These are phyloP conservation scores for Ogataea henricii DNA, from an alignment of 805 yeast genomes.

Conservation along the genomic window DNA sequence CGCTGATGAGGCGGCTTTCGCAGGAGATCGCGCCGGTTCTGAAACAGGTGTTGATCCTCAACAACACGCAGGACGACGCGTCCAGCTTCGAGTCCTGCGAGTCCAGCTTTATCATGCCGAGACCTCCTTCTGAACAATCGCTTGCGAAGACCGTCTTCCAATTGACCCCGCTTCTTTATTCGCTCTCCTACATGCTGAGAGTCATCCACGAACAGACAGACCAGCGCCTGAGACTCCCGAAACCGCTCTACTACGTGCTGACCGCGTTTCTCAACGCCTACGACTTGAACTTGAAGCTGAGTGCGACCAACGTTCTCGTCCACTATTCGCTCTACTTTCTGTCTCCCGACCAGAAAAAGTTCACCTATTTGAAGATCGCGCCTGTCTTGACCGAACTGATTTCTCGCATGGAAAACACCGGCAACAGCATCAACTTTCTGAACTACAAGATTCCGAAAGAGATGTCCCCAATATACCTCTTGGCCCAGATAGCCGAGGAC, in stretches of 20 bases:
- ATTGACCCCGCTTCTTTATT: constrained; percentile 30
- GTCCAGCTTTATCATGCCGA: constrained; percentile 19
- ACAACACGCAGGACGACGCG: constrained; percentile 17
- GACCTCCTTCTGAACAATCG: constrained; percentile 22
- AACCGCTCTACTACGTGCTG: constrained; percentile 31
- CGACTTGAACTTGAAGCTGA: constrained; percentile 26
- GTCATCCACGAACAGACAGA: constrained; percentile 6
- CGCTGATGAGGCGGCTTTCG: constrained; percentile 28
- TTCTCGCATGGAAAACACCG: constrained; percentile 21
- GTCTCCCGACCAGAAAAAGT: constrained; percentile 14
- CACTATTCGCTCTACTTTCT: constrained; percentile 27
- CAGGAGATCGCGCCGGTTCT: constrained; percentile 25
- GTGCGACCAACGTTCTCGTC: constrained; percentile 32
- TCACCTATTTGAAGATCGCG: constrained; percentile 26
- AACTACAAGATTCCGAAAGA: constrained; percentile 27
- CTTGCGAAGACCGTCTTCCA: constrained; percentile 20
- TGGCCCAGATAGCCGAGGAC: constrained; percentile 38
- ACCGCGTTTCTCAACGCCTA: constrained; percentile 29
- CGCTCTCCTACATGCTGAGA: constrained; percentile 26
- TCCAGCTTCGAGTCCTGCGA: constrained; percentile 22
- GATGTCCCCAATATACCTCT: constrained; percentile 37
- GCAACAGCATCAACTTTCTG: constrained; percentile 21
- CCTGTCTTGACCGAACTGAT: constrained; percentile 28
- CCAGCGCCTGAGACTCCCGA: constrained; percentile 19
- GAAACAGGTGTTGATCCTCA: constrained; percentile 18